Percentiles rank a stretch among this genome's conserved stretches.
These are phyloP conservation scores for Salix dunnii DNA, from an alignment of 345 rosid species.

Conservation along the genomic window DNA sequence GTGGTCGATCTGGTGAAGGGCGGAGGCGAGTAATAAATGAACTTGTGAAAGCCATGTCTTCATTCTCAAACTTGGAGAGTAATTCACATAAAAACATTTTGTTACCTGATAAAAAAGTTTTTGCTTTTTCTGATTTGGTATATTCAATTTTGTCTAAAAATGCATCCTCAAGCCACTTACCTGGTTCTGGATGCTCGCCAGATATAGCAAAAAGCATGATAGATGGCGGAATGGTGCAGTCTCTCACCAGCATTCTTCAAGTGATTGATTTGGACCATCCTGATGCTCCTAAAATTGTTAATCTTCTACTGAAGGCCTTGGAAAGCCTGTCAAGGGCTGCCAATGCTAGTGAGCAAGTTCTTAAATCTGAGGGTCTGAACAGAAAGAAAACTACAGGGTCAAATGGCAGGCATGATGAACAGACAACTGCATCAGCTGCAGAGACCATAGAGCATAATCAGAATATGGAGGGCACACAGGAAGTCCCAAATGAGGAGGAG, in stretches of 20 bases:
- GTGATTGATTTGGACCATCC: conserved; percentile 95
- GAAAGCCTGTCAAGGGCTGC: conserved; percentile 93
- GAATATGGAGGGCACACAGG: conserved; percentile 42
- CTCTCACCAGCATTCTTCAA: conserved; percentile 71
- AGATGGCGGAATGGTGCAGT: conserved; percentile 81
- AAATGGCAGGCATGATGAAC: conserved; percentile 49
- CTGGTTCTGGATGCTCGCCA: conserved; percentile 80
- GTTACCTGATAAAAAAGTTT: conserved; percentile 73
- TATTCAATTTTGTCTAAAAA: conserved; percentile 82
- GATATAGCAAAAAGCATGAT: conserved; percentile 96
- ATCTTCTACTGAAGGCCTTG: conserved; percentile 76
- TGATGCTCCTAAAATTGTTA: conserved; percentile 84
- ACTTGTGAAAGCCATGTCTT: conserved; percentile 73
- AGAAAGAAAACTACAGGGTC: conserved; percentile 54
- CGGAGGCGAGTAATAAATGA: conserved; percentile 79
- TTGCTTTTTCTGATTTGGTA: conserved; percentile 70
- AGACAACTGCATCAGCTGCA: conserved; percentile 37
- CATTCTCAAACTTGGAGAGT: conserved; percentile 60
- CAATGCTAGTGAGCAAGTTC: conserved; percentile 73
- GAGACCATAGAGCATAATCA: conserved; percentile 47
- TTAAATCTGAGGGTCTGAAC: conserved; percentile 54
- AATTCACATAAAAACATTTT: conserved; percentile 52
- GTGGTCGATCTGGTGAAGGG: conserved; percentile 91
- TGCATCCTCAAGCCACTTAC: conserved; percentile 73
- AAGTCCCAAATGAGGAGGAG: conserved; percentile 41